A percentile compares a stretch with the other conserved stretches of the same genome.
phyloP scores from a whole-genome alignment of 1,284 basidiomycete genomes.

The Ganoderma boninense region DNA sequence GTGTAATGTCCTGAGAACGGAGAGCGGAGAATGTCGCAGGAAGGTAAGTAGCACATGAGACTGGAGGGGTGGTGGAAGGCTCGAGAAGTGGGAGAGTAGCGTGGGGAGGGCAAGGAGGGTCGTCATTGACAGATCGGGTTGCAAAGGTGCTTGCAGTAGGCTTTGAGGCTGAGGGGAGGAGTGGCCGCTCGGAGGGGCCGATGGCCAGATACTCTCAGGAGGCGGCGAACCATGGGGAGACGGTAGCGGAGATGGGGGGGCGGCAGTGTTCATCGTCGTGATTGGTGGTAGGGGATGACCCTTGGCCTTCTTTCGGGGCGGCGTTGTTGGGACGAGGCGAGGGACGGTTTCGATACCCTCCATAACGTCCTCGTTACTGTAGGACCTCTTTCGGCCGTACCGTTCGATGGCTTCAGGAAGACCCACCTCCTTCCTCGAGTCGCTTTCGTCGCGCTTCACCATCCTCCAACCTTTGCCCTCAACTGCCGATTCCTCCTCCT shows the following conservation, averaged over 20 bases:
- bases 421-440: slow-evolving; percentile 61
- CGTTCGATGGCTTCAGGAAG: slow-evolving; percentile 82
- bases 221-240: slow-evolving; percentile 84
- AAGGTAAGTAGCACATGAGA: slow-evolving; percentile 88
- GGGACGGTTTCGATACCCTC: slow-evolving; percentile 73
- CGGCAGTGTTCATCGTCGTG: slow-evolving; percentile 69
- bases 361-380: slow-evolving; percentile 75
- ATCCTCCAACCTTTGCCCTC: slow-evolving; percentile 80
- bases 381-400: slow-evolving; percentile 81
- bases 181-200: slow-evolving; percentile 76
- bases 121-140: slow-evolving; percentile 80
- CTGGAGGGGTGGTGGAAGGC: slow-evolving; percentile 77
- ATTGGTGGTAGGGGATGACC: slow-evolving; percentile 63
- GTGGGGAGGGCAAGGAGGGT: slow-evolving; percentile 83
- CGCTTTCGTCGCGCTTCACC: slow-evolving; percentile 69
- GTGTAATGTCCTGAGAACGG: slow-evolving; percentile 84
- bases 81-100: slow-evolving; percentile 77
- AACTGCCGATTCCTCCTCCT: slow-evolving; percentile 72
- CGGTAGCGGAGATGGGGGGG: slow-evolving; percentile 82
- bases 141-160: slow-evolving; percentile 69
- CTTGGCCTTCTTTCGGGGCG: slow-evolving; percentile 81
- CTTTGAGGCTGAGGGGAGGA: slow-evolving; percentile 71
- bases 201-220: slow-evolving; percentile 77
- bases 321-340: slow-evolving; percentile 56
- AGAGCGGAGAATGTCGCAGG: slow-evolving; percentile 83